Base-by-base conservation (phyloP, 1,284 basidiomycete genomes). In the Inonotus hispidus region DNA sequence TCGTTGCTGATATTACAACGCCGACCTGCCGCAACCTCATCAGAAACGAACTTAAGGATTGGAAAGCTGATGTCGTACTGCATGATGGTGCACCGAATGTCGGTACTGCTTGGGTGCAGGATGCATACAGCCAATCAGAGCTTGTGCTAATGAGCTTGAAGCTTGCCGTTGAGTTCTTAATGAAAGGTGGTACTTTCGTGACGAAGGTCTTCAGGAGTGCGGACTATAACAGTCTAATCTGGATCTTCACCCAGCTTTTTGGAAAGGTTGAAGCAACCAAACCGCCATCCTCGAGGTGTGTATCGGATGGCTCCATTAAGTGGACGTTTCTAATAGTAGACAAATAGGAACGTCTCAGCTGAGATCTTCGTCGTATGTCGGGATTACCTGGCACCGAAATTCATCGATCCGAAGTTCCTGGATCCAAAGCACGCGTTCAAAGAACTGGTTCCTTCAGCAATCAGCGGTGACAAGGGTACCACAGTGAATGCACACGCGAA, bases 21-120 rank as follows among this genome's bases (percentile, higher is more conserved):
- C 78, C 88, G 10, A 84, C 90, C 63, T 99, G 97, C 75, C 87
- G 97, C 60, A 88, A 92, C 71, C 84, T 90, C 65, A 85, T 99
- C 58, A 87, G 93, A 54, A 79, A 79, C 43, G 93, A 98, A 74
- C 78, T 99, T 65, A 98, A 99, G 74, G 95, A 98, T 74, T 99
- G 97, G 96, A 97, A 95, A 75, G 97, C 97, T n/a, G 97, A 99
- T 72, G 85, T 99, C 59, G 95, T 99, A n/a, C 83, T 99, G 59
- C 97, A 99, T 75, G 97, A 99, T 75, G 97, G 97, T 81, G 97
- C 97, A 46, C 97, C 97, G 46, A 99, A 99, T 73, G 97, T 99
- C 74, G 97, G 97, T 81, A 93, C 95, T 27, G 97, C 97, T 13
- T 99, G 97, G 97, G 86, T 99, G 63, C 97, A 99, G 74, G 97